Base-by-base conservation (phyloP, 192 early-diverging fungal genomes). In the Mortierella claussenii region DNA sequence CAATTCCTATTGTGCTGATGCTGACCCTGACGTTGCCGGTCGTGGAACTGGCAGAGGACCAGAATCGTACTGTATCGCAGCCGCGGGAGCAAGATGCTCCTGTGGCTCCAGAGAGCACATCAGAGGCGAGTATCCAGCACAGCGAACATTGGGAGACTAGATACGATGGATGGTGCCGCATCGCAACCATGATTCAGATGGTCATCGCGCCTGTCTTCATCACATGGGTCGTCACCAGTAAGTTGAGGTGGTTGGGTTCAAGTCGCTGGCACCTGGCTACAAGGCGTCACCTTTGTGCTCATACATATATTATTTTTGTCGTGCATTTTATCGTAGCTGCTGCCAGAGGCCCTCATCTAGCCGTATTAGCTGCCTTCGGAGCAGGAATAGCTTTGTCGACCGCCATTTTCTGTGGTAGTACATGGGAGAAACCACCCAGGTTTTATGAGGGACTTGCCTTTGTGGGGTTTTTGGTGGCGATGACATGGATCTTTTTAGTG, bases 401-500 rank as follows among this genome's bases (percentile, higher is more conserved):
- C 9, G 3, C 65, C 1, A 57, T 83, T 26, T 45, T 67, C n/a
- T 47, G 46, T 10, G 65, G 64, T 12, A 85, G 85, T 33, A 58
- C 56, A 23, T 59, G 76, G 9, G 28, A 61, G 27, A 31, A 71
- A 5, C 83, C 70, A 11, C 85, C 85, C 18, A 44, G 60, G 20
- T 66, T 80, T 12, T 81, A 81, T 60, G 82, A 79, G 55, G 80
- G 79, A 23, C 55, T 88, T 49, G 78, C 86, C 28, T 85, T 87
- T 69, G 68, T 90, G 30, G 96, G 96, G 18, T 95, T 97, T 75
- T 78, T 85, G 33, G 80, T 92, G 21, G 89, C 90, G 1, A 88
- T 97, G 26, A 69, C 88, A 1, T 97, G 96, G 96, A 90, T 97
- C 13, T 94, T 89, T 81, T 59, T 95, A 7, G 83, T 96, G 32